Evolutionary conservation across 2,329 filamentous ascomycete genomes (phyloP), one percentile per base, ranked within the genome.

Genomic region (Penicillium crustosum): DNA sequence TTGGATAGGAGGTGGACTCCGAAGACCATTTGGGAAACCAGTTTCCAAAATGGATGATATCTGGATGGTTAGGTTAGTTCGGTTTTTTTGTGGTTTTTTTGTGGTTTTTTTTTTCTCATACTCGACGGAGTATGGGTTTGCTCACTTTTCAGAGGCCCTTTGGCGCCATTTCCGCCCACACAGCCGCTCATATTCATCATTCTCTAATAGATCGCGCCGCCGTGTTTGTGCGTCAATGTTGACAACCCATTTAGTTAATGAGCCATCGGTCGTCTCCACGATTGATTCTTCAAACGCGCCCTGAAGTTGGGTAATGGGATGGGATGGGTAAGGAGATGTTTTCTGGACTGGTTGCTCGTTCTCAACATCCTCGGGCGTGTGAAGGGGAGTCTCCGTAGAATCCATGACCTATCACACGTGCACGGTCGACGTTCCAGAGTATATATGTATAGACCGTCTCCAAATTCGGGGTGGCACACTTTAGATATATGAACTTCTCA

Each of bases 21-120:
- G 73, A 97, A 97, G 1, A 91, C 89, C 66, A 97, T 93, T 75
- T 97, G 93, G 17, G 93, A 88, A 70, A 95, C 85, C 49, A 97
- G 84, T 77, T 97, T 97, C 80, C 89, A 88, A 59, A 97, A 79
- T 62, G 95, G 91, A 71, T 97, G 94, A 70, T 91, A 89, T 68
- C 86, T 84, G 71, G 17, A 51, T 23, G 15, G 17, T 23, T 44
- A 6, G 42, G 36, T 61, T 29, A 59, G 49, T 47, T 38, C 39
- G 12, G 6, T 35, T 21, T 27, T 25, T 25, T 25, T 25, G 23
- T 23, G 12, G 6, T 35, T 21, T 27, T 25, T 25, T 25, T 25
- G 23, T 23, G n/a, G n/a, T n/a, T n/a, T 25, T 25, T 25, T 23
- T 44, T 21, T 25, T 19, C 19, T 15, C 10, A 13, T 19, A n/a